phyloP scores from a whole-genome alignment of 768 basidiomycete species.

The Auricularia sp. region DNA sequence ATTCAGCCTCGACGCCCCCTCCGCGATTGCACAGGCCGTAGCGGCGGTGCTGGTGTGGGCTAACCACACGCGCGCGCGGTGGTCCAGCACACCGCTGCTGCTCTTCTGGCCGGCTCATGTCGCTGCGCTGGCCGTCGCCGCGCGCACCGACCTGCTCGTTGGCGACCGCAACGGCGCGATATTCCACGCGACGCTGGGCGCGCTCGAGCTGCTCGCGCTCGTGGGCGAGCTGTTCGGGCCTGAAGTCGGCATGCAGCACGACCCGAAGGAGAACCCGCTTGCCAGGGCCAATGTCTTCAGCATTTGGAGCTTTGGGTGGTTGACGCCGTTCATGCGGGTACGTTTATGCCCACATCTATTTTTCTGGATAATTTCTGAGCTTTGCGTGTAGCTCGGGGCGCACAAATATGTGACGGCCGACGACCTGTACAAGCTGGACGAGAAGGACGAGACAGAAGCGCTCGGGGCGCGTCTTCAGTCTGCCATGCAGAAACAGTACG shows the following conservation, averaged over 20 bases:
- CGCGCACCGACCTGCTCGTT: constrained; percentile 41
- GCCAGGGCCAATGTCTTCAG: constrained; percentile 75
- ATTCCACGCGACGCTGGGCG: constrained; percentile 37
- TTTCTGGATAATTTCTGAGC: not conserved
- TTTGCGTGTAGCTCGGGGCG: constrained; percentile 38
- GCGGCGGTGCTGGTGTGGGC: constrained; percentile 45
- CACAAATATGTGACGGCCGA: constrained; percentile 65
- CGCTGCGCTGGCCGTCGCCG: constrained; percentile 40
- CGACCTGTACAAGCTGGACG: constrained; percentile 69
- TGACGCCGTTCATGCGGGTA: constrained; percentile 61
- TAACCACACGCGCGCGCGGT: constrained; percentile 62
- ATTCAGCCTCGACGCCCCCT: constrained; percentile 29
- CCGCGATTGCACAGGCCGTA: constrained; percentile 32
- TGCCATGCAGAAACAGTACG: constrained; percentile 58
- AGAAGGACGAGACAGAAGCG: constrained; percentile 57
- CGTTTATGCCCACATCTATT: too few relatives aligned
- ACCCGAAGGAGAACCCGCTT: constrained; percentile 51
- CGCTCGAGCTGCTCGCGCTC: constrained; percentile 36
- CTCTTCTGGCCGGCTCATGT: constrained; percentile 75
- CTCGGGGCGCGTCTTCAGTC: constrained; percentile 52
- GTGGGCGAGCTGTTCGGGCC: constrained; percentile 62
- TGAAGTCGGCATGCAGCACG: constrained; percentile 25
- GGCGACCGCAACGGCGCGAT: constrained; percentile 28
- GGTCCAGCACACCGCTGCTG: constrained; percentile 62
- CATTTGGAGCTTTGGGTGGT: constrained; percentile 77